Conservation (phyloP, 169 alveolate genomes). For the Plasmodium chabaudi region DNA sequence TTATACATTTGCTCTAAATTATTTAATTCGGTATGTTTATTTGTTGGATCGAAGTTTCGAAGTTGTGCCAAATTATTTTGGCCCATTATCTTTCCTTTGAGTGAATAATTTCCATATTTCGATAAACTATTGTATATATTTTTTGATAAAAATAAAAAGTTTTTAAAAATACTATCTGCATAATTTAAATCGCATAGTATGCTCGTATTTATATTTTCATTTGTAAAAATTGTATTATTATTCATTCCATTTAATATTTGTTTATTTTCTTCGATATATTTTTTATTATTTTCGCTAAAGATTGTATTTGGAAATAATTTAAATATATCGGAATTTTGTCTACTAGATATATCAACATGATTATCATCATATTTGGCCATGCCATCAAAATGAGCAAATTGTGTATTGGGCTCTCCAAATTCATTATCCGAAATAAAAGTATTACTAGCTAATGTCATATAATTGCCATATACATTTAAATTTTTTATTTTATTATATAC, state of each 20-base stretch:
- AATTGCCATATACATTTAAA: constrained; percentile 21
- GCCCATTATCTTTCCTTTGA: neutral
- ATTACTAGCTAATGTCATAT: neutral
- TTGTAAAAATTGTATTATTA: neutral
- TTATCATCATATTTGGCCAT: too few relatives aligned
- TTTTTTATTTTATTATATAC: constrained; percentile 44
- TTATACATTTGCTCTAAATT: neutral
- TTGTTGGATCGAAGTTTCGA: too few relatives aligned
- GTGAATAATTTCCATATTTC: constrained; percentile 8
- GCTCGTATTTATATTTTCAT: constrained; percentile 5
- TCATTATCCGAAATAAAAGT: too few relatives aligned
- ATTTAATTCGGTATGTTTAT: neutral
- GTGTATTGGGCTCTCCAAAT: too few relatives aligned
- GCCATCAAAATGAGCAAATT: too few relatives aligned
- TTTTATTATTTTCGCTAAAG: too few relatives aligned
- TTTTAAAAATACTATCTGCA: constrained; percentile 35
- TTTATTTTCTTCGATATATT: too few relatives aligned
- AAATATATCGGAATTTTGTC: too few relatives aligned
- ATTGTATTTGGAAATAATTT: too few relatives aligned
- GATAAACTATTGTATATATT: constrained; percentile 30
- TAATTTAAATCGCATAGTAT: constrained; percentile 26
- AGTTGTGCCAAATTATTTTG: neutral
- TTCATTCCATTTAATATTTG: too few relatives aligned
- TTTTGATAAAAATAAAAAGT: constrained; percentile 12
- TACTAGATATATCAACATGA: too few relatives aligned